These are phyloP conservation scores for Coemansia erecta DNA, from an alignment of 192 early-diverging fungal genomes.

Conservation along the genomic window DNA sequence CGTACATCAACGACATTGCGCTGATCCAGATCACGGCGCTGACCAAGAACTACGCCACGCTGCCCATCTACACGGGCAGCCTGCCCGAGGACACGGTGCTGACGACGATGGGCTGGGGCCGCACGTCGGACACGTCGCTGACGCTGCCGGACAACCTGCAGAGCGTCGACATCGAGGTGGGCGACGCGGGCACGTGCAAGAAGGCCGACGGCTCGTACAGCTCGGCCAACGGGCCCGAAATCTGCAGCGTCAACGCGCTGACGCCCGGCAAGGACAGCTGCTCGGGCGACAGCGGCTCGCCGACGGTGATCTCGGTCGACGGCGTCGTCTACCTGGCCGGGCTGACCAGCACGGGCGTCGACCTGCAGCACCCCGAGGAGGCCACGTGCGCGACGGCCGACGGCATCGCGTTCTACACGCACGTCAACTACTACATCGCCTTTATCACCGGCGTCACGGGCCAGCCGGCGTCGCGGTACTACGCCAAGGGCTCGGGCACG, in stretches of 20 bases:
- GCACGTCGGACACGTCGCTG: slow-evolving; percentile 20
- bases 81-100: slow-evolving; percentile 24
- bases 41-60: background rate
- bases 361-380: slow-evolving; percentile 22
- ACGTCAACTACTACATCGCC: slow-evolving; percentile 32
- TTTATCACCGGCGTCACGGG: slow-evolving; percentile 30
- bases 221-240: slow-evolving; percentile 28
- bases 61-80: slow-evolving; percentile 22
- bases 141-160: slow-evolving; percentile 22
- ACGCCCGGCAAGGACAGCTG: slow-evolving; percentile 51
- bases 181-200: slow-evolving; percentile 18
- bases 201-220: slow-evolving; percentile 17
- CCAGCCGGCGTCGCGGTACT: background rate
- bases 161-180: slow-evolving; percentile 29
- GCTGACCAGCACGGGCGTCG: slow-evolving; percentile 39
- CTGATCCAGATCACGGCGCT: slow-evolving; percentile 23
- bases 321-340: slow-evolving; percentile 21
- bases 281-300: slow-evolving; percentile 50
- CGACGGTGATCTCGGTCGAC: slow-evolving; percentile 17
- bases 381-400: slow-evolving; percentile 29
- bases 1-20: slow-evolving; percentile 44
- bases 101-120: slow-evolving; percentile 51
- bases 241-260: slow-evolving; percentile 41
- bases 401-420: slow-evolving; percentile 49
- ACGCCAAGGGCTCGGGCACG: no score